Base-by-base conservation (phyloP, 768 basidiomycete genomes). In the Hygrophorus russula region DNA sequence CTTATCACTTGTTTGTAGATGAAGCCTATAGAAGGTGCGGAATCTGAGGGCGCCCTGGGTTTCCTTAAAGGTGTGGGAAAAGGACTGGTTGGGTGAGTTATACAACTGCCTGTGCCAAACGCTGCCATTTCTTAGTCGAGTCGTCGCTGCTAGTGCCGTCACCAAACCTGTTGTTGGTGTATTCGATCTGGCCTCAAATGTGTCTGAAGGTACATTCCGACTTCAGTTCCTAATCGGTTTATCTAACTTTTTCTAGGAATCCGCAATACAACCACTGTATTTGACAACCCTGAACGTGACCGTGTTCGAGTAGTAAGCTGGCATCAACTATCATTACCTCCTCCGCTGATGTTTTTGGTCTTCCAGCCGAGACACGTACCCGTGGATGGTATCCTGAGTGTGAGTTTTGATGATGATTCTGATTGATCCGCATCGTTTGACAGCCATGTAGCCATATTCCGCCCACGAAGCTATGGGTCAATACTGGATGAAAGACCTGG, bases 1-100 rank as follows among this genome's bases (percentile, higher is more conserved):
- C 38, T 41, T n/a, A 44, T 19, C 30, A 18, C 41, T 8, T 41
- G 20, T 38, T 19, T 49, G 13, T 51, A 94, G 93, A 82, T 92
- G 62, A 96, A 97, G 56, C 96, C 96, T 2, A 79, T 99, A 36
- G 93, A 98, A 62, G 96, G 96, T 4, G 96, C 96, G 0, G 94
- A 98, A 56, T 70, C 78, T 7, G 93, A 84, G 57, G 96, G 96
- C 10, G 93, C 94, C 0, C 65, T 88, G 19, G 96, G 96, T 2
- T 99, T 99, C 65, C 91, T 97, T 72, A 98, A 96, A 61, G 96
- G 96, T 9, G 78, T 99, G 24, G 96, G 96, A 18, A 94, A 92
- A 60, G 92, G 96, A 14, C 68, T 98, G 38, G 90, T 96, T 42
- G 96, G 96, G 89, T 93, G 59, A 39, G 68, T 50, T 34, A 32